Percentiles rank a stretch among this genome's conserved stretches.
Conservation (phyloP, 345 rosid species). For the Eucalyptus melliodora region DNA sequence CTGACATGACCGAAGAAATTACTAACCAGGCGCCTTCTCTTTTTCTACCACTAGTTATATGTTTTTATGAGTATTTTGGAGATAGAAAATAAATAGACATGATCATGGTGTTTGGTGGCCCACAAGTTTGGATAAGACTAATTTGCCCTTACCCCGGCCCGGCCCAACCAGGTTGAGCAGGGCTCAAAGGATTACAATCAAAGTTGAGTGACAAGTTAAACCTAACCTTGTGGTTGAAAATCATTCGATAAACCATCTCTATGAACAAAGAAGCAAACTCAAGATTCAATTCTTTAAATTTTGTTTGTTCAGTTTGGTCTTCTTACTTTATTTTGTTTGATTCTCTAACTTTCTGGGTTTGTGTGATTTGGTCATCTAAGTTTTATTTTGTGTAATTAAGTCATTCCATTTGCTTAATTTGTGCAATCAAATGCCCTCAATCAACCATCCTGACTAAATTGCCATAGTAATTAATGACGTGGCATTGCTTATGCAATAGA, state of each 20-base stretch:
- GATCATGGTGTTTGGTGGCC: neutral
- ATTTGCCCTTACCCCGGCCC: neutral
- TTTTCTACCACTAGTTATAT: neutral
- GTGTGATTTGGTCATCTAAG: neutral
- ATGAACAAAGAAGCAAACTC: neutral
- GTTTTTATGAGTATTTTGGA: neutral
- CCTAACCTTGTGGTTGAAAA: neutral
- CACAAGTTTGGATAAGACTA: neutral
- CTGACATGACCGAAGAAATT: neutral
- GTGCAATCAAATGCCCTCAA: neutral
- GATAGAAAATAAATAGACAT: neutral
- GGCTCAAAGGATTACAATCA: neutral
- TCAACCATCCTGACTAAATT: neutral
- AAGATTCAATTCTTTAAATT: neutral
- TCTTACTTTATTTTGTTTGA: neutral
- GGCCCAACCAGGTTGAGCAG: neutral
- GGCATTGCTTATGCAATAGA: neutral
- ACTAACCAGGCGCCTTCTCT: neutral
- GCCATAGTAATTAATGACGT: neutral
- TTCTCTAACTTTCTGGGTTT: neutral
- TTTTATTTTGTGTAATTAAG: neutral
- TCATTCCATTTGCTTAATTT: neutral
- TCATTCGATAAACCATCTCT: neutral
- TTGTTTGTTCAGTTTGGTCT: neutral
- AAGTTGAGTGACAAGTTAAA: neutral